These are phyloP conservation scores for Fragilaria radians DNA, from an alignment of 108 stramenopile genomes.

Conservation along the genomic window DNA sequence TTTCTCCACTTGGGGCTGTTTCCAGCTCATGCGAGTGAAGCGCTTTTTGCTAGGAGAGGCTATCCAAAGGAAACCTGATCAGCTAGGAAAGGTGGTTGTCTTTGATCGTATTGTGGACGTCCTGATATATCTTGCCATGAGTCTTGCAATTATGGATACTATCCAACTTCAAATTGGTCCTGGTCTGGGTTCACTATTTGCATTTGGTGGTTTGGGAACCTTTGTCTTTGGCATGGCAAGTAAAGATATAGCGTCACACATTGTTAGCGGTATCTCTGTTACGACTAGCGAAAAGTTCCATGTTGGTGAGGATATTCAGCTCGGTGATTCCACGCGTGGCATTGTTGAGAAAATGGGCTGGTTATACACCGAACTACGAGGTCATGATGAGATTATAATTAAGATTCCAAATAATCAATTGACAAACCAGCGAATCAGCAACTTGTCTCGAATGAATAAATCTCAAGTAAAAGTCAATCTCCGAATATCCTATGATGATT, in stretches of 20 bases:
- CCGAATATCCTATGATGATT: slow-evolving; percentile 41
- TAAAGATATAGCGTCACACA: slow-evolving; percentile 12
- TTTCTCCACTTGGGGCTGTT: background rate
- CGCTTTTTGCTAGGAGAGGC: background rate
- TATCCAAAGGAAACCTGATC: background rate
- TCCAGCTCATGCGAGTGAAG: background rate
- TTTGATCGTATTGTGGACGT: background rate
- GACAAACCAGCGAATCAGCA: slow-evolving; percentile 35
- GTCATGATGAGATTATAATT: slow-evolving; percentile 39
- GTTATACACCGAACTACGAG: slow-evolving; percentile 26
- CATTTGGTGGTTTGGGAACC: slow-evolving; percentile 8
- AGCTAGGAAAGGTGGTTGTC: background rate
- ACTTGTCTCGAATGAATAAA: slow-evolving; percentile 31
- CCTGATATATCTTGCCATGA: background rate
- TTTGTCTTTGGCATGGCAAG: slow-evolving; percentile 8
- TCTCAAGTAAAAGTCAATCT: slow-evolving; percentile 61
- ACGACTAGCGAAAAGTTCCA: slow-evolving; percentile 40
- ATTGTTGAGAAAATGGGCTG: slow-evolving; percentile 41
- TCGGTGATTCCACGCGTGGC: slow-evolving; percentile 47
- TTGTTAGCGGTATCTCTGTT: slow-evolving; percentile 51
- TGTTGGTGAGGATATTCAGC: slow-evolving; percentile 45
- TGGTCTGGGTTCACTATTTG: background rate
- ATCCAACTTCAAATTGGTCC: slow-evolving; percentile 4
- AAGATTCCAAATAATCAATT: slow-evolving; percentile 57
- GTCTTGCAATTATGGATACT: background rate